These are phyloP conservation scores for Botrytis elliptica DNA, from an alignment of 2,329 filamentous ascomycete species.

Conservation along the genomic window DNA sequence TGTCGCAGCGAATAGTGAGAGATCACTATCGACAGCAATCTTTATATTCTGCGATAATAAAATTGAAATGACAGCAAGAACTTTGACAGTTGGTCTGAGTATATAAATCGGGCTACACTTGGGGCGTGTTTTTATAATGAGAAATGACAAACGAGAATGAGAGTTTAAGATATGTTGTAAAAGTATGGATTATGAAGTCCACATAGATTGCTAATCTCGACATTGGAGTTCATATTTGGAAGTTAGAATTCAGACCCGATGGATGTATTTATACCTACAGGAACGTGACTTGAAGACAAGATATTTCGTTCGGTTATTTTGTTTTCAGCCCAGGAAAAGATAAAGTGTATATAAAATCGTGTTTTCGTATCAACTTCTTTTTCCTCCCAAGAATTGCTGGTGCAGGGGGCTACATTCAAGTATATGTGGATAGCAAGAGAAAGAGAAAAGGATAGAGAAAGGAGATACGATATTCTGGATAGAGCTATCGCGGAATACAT, in stretches of 20 bases:
- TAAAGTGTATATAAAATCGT: not conserved
- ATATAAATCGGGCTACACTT: not conserved
- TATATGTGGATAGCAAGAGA: not conserved
- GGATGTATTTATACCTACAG: fast-evolving
- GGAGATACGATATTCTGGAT: too few relatives aligned
- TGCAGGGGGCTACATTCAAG: fast-evolving
- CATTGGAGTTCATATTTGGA: fast-evolving
- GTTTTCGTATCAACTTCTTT: not conserved
- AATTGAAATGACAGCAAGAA: not conserved
- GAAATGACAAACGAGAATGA: not conserved
- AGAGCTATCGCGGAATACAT: not conserved
- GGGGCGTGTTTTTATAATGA: not conserved
- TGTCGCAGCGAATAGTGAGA: too few relatives aligned
- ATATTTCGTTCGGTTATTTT: not conserved
- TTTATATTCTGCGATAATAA: too few relatives aligned
- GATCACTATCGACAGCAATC: too few relatives aligned
- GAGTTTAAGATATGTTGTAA: not conserved
- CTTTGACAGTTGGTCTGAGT: not conserved
- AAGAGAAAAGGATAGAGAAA: not conserved
- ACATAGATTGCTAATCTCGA: fast-evolving
- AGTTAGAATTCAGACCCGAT: not conserved
- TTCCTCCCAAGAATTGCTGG: not conserved
- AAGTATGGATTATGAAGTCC: not conserved
- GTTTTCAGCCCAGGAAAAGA: not conserved
- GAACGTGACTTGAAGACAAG: fast-evolving